phyloP scores from a whole-genome alignment of 208 protist genomes.

The Crithidia sp. region DNA sequence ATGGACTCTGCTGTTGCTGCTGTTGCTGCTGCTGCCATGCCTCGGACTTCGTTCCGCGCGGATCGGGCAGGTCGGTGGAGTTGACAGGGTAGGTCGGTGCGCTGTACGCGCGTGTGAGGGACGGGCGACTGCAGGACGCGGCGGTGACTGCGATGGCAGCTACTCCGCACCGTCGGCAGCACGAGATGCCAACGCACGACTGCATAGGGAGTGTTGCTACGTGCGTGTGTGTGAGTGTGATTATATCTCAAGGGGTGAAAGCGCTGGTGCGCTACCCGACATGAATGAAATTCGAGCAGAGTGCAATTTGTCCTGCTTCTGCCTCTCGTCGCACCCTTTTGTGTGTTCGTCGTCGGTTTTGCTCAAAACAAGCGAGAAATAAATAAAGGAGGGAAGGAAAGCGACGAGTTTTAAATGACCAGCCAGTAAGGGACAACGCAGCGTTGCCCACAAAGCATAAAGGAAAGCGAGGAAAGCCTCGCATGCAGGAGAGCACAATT shows the following conservation, averaged over 20 bases:
- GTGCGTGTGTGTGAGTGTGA: slow-evolving; percentile 5
- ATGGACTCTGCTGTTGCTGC: neutral
- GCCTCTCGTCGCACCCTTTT: too few relatives aligned
- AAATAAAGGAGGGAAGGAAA: too few relatives aligned
- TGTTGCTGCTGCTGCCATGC: neutral
- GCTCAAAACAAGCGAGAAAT: too few relatives aligned
- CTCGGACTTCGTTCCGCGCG: neutral
- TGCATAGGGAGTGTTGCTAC: neutral
- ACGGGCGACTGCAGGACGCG: neutral
- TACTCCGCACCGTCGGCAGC: neutral
- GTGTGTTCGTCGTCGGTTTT: too few relatives aligned
- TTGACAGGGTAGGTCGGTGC: slow-evolving; percentile 7
- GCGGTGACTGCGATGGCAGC: neutral
- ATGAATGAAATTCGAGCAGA: too few relatives aligned
- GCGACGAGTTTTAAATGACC: too few relatives aligned
- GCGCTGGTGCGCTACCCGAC: too few relatives aligned
- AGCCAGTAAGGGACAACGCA: too few relatives aligned
- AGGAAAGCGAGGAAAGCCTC: too few relatives aligned
- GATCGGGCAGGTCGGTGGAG: slow-evolving; percentile 8
- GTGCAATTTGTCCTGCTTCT: too few relatives aligned
- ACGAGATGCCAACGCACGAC: neutral
- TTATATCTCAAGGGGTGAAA: neutral
- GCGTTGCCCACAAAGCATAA: too few relatives aligned
- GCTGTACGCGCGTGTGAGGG: slow-evolving; percentile 9
- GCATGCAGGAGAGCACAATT: too few relatives aligned